phyloP scores from a whole-genome alignment of 2,329 filamentous ascomycete species.

The Aspergillus sp. region DNA sequence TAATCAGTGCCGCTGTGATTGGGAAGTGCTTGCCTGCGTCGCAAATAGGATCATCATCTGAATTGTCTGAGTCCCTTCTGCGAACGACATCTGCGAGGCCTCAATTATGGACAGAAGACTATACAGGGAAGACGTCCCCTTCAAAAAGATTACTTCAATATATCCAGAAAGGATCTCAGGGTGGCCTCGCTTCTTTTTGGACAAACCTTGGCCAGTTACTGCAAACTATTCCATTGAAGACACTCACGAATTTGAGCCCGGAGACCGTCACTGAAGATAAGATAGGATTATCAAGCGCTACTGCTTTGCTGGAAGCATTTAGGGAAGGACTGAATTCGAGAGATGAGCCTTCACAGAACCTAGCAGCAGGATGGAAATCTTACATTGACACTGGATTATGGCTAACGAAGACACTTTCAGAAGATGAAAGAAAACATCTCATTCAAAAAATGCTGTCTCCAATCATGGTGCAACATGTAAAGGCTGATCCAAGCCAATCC shows the following conservation, averaged over 20 bases:
- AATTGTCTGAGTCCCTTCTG: conserved; percentile 60
- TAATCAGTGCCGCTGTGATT: conserved; percentile 61
- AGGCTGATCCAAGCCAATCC: conserved; percentile 36
- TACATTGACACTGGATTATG: conserved; percentile 60
- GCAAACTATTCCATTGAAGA: conserved; percentile 44
- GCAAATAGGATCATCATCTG: conserved; percentile 65
- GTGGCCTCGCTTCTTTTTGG: conserved; percentile 68
- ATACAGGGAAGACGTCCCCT: conserved; percentile 49
- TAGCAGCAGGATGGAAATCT: conserved; percentile 61
- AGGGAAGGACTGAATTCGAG: conserved; percentile 62
- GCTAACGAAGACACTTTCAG: conserved; percentile 42
- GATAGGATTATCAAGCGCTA: conserved; percentile 43
- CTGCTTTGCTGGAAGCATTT: conserved; percentile 58
- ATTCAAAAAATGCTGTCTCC: conserved; percentile 44
- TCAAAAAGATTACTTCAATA: conserved; percentile 59
- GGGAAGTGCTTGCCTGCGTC: conserved; percentile 63
- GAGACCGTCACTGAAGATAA: conserved; percentile 14
- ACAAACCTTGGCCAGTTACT: conserved; percentile 56
- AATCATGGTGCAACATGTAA: conserved; percentile 47
- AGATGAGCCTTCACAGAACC: conserved; percentile 65
- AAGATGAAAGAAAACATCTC: conserved; percentile 42
- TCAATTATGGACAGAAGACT: conserved; percentile 63
- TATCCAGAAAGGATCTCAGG: conserved; percentile 74
- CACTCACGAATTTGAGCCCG: conserved; percentile 28
- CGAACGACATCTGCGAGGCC: conserved; percentile 58